Conservation (phyloP, 768 basidiomycete species). For the Amanita rubescens region DNA sequence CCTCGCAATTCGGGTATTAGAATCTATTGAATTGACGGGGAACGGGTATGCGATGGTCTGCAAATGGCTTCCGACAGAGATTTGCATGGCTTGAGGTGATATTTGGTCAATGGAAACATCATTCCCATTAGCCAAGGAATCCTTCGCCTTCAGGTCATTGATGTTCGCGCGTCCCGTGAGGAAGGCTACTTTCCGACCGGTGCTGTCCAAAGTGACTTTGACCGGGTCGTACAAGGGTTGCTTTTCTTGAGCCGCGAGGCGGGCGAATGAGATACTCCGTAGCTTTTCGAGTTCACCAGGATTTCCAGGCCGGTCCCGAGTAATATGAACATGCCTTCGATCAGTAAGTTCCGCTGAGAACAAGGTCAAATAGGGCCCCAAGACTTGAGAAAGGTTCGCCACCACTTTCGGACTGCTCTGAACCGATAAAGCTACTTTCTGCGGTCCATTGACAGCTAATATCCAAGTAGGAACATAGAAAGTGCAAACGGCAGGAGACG, state of each 20-base stretch:
- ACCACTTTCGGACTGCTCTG: background rate
- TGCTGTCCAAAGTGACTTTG: background rate
- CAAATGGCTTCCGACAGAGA: conserved; percentile 19
- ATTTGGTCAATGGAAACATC: conserved; percentile 18
- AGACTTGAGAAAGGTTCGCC: conserved; percentile 6
- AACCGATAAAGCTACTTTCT: conserved; percentile 11
- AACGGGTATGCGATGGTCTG: conserved; percentile 33
- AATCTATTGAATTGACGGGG: conserved; percentile 29
- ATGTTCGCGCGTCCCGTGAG: conserved; percentile 19
- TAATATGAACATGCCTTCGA: conserved; percentile 17
- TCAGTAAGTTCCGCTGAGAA: conserved; percentile 20
- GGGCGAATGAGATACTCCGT: background rate
- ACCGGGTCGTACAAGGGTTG: background rate
- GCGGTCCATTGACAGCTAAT: conserved; percentile 8
- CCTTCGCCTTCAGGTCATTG: conserved; percentile 11
- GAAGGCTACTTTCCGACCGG: conserved; percentile 6
- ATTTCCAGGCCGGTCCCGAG: conserved; percentile 5
- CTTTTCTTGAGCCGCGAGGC: background rate
- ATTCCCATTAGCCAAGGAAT: conserved; percentile 15
- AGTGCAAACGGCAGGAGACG: conserved; percentile 16
- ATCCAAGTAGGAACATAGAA: conserved; percentile 20
- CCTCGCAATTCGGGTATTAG: conserved; percentile 41
- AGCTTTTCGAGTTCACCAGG: conserved; percentile 3
- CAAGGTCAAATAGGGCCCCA: conserved; percentile 18
- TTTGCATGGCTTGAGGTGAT: conserved; percentile 25